phyloP scores from a whole-genome alignment of 164 flowering plant genomes.

The Sextonia rubra region DNA sequence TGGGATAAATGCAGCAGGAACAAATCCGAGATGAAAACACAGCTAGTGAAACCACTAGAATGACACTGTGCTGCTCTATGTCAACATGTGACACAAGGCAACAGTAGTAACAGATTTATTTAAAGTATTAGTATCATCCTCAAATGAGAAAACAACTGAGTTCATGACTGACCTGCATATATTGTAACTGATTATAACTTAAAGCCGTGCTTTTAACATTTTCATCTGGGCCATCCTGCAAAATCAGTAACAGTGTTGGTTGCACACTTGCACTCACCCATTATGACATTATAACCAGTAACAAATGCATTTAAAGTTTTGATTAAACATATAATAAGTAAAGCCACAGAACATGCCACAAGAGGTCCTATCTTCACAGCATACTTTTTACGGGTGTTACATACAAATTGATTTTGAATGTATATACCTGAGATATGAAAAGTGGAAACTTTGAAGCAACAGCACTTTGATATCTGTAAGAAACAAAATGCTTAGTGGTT shows the following conservation, averaged over 20 bases:
- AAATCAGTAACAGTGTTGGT: slow-evolving; percentile 3
- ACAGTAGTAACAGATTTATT: neutral
- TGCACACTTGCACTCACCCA: neutral
- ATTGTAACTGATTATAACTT: slow-evolving; percentile 73
- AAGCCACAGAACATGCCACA: neutral
- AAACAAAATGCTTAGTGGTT: slow-evolving; percentile 8
- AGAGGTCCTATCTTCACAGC: neutral
- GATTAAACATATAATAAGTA: neutral
- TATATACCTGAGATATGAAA: slow-evolving; percentile 86
- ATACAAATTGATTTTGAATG: neutral
- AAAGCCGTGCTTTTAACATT: slow-evolving; percentile 68
- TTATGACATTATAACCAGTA: neutral
- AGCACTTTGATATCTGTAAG: slow-evolving; percentile 65
- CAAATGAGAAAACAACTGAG: neutral
- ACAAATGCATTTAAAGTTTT: no score
- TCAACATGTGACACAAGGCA: neutral
- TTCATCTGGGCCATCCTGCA: slow-evolving; percentile 85
- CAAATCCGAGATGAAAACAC: neutral
- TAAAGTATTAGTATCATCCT: neutral
- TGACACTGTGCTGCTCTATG: neutral
- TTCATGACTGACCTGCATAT: slow-evolving; percentile 71
- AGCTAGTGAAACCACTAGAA: neutral
- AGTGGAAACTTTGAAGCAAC: slow-evolving; percentile 89
- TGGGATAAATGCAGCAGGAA: neutral
- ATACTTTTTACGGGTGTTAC: neutral